Evolutionary conservation across 2,329 filamentous ascomycete species (phyloP).

Genomic region (Aspergillus sp.): DNA sequence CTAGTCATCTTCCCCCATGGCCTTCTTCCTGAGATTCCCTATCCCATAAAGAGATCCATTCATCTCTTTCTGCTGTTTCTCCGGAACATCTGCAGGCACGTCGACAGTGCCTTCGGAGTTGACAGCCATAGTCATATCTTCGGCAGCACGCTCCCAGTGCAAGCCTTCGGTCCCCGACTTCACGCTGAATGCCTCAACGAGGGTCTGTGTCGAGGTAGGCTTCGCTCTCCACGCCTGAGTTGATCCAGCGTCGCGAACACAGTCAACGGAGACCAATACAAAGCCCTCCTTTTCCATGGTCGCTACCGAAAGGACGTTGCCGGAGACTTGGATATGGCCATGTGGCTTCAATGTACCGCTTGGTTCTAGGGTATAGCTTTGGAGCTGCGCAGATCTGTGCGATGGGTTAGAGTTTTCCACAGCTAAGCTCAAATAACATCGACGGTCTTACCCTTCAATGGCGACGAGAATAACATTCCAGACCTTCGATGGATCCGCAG

Average conservation of each 20-base stretch:
- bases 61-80: constrained; percentile 24
- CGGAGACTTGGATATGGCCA: constrained; percentile 47
- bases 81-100: constrained; percentile 15
- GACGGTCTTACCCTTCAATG: constrained; percentile 48
- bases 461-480: constrained; percentile 39
- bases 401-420: constrained; percentile 23
- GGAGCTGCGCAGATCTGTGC: constrained; percentile 57
- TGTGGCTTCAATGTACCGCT: constrained; percentile 43
- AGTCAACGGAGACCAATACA: constrained; percentile 46
- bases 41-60: constrained; percentile 31
- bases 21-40: constrained; percentile 32
- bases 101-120: constrained; percentile 22
- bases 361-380: constrained; percentile 51
- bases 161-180: constrained; percentile 12
- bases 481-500: constrained; percentile 5
- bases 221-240: constrained; percentile 30
- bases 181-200: constrained; percentile 24
- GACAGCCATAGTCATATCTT: constrained; percentile 15
- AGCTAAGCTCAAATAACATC: background rate
- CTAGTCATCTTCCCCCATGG: constrained; percentile 16
- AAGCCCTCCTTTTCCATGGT: constrained; percentile 18
- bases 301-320: constrained; percentile 56
- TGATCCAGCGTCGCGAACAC: constrained; percentile 43
- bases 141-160: constrained; percentile 16
- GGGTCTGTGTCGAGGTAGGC: constrained; percentile 9